These are phyloP conservation scores for Mycena leptocephala DNA, from an alignment of 768 basidiomycete genomes.

Conservation along the genomic window DNA sequence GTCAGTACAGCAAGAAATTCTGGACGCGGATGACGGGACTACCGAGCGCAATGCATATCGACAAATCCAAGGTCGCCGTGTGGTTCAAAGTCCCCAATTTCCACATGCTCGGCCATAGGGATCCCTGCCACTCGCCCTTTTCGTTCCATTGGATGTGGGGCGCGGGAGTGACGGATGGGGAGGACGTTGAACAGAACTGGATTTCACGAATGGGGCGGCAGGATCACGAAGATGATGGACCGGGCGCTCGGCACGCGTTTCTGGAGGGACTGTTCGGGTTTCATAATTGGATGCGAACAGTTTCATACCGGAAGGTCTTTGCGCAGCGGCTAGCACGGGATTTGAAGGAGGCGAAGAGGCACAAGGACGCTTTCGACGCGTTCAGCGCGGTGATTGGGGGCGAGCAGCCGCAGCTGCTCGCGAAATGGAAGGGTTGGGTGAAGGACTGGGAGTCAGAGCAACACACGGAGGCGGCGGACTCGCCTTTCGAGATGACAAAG, in stretches of 20 bases:
- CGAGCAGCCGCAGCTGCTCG: not conserved
- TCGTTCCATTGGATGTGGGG: too few relatives aligned
- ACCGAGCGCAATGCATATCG: not conserved
- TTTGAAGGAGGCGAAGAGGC: not conserved
- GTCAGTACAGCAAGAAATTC: too few relatives aligned
- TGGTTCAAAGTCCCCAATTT: not conserved
- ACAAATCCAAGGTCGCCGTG: not conserved
- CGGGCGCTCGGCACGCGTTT: not conserved
- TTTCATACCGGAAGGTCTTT: not conserved
- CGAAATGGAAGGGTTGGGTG: constrained; percentile 5
- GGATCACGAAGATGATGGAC: not conserved
- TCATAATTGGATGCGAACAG: constrained; percentile 8
- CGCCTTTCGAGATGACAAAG: too few relatives aligned
- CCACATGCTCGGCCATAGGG: not conserved
- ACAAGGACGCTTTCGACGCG: constrained; percentile 9
- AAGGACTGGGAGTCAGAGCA: not conserved
- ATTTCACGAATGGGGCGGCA: too few relatives aligned
- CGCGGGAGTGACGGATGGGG: too few relatives aligned
- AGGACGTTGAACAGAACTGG: too few relatives aligned
- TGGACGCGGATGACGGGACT: not conserved
- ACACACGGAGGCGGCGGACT: too few relatives aligned
- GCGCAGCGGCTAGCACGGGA: too few relatives aligned
- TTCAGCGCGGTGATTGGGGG: not conserved
- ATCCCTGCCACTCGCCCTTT: too few relatives aligned
- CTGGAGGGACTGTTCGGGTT: not conserved